Evolutionary conservation across 257 asterid species (phyloP), one percentile per base, ranked within the genome.

Genomic region (Ilex asprella): DNA sequence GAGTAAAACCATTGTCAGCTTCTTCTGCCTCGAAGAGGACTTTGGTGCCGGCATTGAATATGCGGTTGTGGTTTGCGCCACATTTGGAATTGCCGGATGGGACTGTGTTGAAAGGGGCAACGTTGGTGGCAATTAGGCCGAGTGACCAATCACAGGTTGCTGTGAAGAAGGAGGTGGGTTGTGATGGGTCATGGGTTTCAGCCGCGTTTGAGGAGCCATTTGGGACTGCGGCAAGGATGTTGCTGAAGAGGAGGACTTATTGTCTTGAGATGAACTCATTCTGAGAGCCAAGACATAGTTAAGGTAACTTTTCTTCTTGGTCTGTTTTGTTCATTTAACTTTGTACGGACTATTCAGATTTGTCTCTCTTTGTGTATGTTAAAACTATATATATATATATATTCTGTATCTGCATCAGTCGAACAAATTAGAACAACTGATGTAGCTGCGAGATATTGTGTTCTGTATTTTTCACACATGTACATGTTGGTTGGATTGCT

Each of bases 231-330:
- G 91, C 86, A 0, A 89, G 84, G 84, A 84, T 86, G 94, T 65
- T 89, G 88, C 78, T 81, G 60, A 89, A 80, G 82, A 67, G 95
- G 79, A 86, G 94, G 82, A 86, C 97, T 16, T 86, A 86, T 58
- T 89, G 94, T 75, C 73, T 89, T 71, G 97, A 89, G 74, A 89
- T 89, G 95, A 89, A 89, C 87, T 84, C 97, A 3, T 89, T 89
- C 69, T 89, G 81, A 82, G 56, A 12, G 39, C 54, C 61, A 58
- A 52, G 11, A 3, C n/a, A 41, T 41, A 12, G 55, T 46, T 11
- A 56, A 44, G 12, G 62, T 12, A 14, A 60, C 31, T 49, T 49
- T 30, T 30, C 47, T 31, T 39, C 14, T 53, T 52, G 39, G 56
- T 58, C 52, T 57, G 59, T 67, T 70, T 58, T 63, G 71, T 82